Evolutionary conservation across 345 rosid genomes (phyloP), one percentile per base, ranked within the genome.

Genomic region (Angophora floribunda): DNA sequence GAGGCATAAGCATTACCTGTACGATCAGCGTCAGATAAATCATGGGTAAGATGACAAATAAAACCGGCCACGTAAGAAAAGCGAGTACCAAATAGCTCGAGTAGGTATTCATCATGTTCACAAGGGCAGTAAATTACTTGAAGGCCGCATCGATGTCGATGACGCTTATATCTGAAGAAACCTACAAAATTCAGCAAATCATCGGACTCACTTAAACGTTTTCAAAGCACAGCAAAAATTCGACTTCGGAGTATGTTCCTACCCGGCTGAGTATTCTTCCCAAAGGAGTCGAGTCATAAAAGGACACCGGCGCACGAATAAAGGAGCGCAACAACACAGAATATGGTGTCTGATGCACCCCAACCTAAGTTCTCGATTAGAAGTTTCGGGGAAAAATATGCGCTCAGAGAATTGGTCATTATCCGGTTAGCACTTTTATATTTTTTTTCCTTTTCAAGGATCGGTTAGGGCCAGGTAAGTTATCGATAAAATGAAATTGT

Each of bases 221-320:
- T 53, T 53, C 50, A 17, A n/a, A 13, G 82, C 67, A 19, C 30
- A 53, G 17, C 15, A 49, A 9, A 49, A 49, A 49, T 49, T 49
- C 24, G 17, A 13, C 53, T 47, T 51, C 21, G 10, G 32, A 17
- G n/a, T 3, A 75, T 67, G 51, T 21, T 79, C 93, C 87, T 90
- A 94, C 95, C 90, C 94, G 87, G 87, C 93, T 94, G 52, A 92
- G 93, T 85, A 94, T 93, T 88, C 95, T 92, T 88, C 94, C 95
- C 3, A 93, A 84, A 89, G 95, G 94, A 5, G 95, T 94, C 6
- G 95, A 90, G 86, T 94, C 94, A 41, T 89, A 89, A 79, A 94
- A 94, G 8, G 94, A 93, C 90, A 92, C 92, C n/a, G 94, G 94
- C n/a, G 94, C 94, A 28, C 52, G 91, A 50, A 92, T 93, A 50